Evolutionary conservation across 176 grass and related monocot species (phyloP), one percentile per base, ranked within the genome.

Genomic region (Bothriochloa decipiens): DNA sequence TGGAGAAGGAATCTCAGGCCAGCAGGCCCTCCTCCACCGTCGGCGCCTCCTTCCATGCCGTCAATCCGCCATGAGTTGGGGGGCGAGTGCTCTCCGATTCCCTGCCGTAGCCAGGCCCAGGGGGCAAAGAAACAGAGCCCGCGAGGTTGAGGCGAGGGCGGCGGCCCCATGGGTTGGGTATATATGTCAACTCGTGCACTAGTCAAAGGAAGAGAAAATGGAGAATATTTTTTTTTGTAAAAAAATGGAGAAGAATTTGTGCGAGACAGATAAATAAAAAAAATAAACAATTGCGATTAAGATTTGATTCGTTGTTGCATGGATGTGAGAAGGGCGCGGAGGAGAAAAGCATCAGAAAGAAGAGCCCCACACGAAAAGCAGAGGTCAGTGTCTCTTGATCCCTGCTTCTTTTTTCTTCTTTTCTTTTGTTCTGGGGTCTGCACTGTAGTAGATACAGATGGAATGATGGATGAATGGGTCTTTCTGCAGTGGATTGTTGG

Each of bases 241-340:
- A 35, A 53, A 60, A 18, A 7, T 33, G 8, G 49, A 16, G 41
- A 32, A 3, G n/a, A 60, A 77, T 22, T 7, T 35, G 63, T 42
- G 47, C 45, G 18, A 28, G 5, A 46, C 12, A 27, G 23, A 73
- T 61, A n/a, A n/a, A n/a, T n/a, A n/a, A n/a, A n/a, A 12, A 16
- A 16, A 10, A 11, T 2, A 74, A 16, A 10, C 1, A 15, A 14
- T 4, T 7, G 16, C 3, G 40, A 25, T 47, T 16, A 16, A 25
- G 78, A 82, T 82, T 75, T 36, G 83, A 78, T 86, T 86, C 83
- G 57, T 78, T 78, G 88, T 8, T 78, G 36, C 43, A 67, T 78
- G 88, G 73, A 86, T 60, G 88, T 46, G 15, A 45, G 72, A 57
- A 12, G 45, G 25, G 65, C 11, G 20, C 32, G 18, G 65, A 3